Evolutionary conservation across 1,284 basidiomycete species (phyloP), one percentile per base, ranked within the genome.

Genomic region (Boletus mariae): DNA sequence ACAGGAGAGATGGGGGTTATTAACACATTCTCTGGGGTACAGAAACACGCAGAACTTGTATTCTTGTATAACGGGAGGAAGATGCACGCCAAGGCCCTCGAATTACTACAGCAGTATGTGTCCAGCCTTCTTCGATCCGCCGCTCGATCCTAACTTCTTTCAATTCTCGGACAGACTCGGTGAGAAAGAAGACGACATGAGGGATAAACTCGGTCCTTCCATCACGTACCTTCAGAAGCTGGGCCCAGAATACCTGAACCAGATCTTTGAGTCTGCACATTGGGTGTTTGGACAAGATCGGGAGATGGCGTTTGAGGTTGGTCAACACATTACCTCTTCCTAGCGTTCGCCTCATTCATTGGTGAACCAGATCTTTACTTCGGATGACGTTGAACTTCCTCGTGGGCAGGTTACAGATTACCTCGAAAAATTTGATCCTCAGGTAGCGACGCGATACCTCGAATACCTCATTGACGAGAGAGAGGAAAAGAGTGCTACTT

Each of bases 1-100:
- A 9, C 12, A 9, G 32, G 2, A 28, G 35, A 31, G n/a, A 28
- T 8, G 20, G 13, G 1, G 28, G 15, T 51, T 2, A 47, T 41
- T 55, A 40, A 52, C 56, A 46, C 23, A 56, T 44, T 35, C 15
- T 51, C 11, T 49, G 35, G 50, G 4, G 28, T 45, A 10, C 64
- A 97, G 91, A 95, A 94, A 84, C 91, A 84, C 64, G 81, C 85
- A 1, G 97, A 99, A 69, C 79, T 99, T 48, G 85, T 94, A 45
- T 90, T 92, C 67, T 73, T 99, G 37, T 99, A 98, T 68, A 86
- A 92, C 62, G 94, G 93, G 44, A 95, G 95, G 76, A 90, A 90
- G 72, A 95, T 96, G 92, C 97, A 99, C 63, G 78, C 77, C 6
- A 91, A 96, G 70, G 95, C 96, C 0, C 73, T 99, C 54, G 75